A percentile compares a stretch with the other conserved stretches of the same genome.
These are phyloP conservation scores for Oxytropis ochrocephala DNA, from an alignment of 306 rosid species.

Conservation along the genomic window DNA sequence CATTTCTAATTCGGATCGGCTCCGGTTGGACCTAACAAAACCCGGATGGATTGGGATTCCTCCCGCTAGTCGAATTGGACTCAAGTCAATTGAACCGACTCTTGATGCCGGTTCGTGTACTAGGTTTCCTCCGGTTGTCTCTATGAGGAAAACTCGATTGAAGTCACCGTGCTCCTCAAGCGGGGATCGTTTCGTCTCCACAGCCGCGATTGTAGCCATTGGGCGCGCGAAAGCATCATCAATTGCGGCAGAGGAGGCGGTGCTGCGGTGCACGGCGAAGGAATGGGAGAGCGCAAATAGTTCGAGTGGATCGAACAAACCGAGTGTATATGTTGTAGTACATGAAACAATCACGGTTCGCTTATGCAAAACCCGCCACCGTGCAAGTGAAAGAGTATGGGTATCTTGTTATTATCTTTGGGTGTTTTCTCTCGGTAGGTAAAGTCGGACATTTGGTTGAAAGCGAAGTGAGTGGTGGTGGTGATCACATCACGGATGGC, in stretches of 20 bases:
- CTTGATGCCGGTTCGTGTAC: constrained; percentile 50
- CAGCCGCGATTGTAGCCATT: constrained; percentile 48
- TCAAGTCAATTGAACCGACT: constrained; percentile 26
- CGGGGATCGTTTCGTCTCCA: constrained; percentile 26
- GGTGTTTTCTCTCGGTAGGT: constrained; percentile 39
- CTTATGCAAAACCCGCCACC: constrained; percentile 84
- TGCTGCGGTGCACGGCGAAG: constrained; percentile 55
- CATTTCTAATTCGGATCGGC: constrained; percentile 55
- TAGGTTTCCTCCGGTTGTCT: constrained; percentile 57
- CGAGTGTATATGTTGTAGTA: constrained; percentile 43
- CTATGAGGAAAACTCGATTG: constrained; percentile 55
- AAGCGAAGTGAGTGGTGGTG: neutral
- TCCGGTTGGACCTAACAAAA: constrained; percentile 30
- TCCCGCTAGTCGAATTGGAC: constrained; percentile 39
- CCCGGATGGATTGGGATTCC: constrained; percentile 65
- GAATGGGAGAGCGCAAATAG: constrained; percentile 41
- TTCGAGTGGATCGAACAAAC: constrained; percentile 24
- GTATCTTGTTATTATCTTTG: constrained; percentile 7
- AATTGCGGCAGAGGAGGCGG: constrained; percentile 54
- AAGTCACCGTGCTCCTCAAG: constrained; percentile 36
- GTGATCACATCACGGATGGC: constrained; percentile 38
- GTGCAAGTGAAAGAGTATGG: constrained; percentile 55
- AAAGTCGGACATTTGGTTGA: constrained; percentile 33
- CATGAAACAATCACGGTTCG: constrained; percentile 62
- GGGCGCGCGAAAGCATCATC: constrained; percentile 39